These are phyloP conservation scores for Hygrophorus russula DNA, from an alignment of 768 basidiomycete genomes.

Conservation along the genomic window DNA sequence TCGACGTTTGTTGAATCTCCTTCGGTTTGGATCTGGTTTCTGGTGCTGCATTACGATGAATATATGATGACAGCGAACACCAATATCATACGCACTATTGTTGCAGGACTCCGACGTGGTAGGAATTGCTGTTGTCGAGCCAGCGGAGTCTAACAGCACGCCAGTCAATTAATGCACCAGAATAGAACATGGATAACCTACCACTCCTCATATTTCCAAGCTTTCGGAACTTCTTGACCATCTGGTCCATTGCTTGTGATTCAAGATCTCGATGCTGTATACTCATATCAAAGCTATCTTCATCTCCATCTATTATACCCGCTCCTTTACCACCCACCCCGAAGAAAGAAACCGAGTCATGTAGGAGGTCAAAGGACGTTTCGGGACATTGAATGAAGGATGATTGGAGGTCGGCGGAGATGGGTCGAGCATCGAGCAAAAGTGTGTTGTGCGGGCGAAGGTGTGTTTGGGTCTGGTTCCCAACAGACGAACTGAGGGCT, in stretches of 20 bases:
- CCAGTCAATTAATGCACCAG: too few relatives aligned
- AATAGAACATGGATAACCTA: too few relatives aligned
- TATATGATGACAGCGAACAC: too few relatives aligned
- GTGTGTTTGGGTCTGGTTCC: slow-evolving; percentile 14
- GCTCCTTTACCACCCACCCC: slow-evolving; percentile 10
- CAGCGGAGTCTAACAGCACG: too few relatives aligned
- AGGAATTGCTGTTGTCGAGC: too few relatives aligned
- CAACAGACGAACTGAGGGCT: slow-evolving; percentile 9
- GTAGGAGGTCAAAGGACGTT: slow-evolving; percentile 39
- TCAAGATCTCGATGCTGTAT: not conserved
- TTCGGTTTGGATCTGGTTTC: too few relatives aligned
- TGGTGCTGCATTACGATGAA: too few relatives aligned
- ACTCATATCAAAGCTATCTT: slow-evolving; percentile 28
- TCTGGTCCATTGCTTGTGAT: not conserved
- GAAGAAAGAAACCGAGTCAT: slow-evolving; percentile 41
- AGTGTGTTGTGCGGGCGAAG: slow-evolving; percentile 7
- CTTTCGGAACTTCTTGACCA: too few relatives aligned
- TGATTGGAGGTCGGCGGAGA: slow-evolving; percentile 33
- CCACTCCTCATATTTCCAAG: too few relatives aligned
- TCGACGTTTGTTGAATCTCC: too few relatives aligned
- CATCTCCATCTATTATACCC: slow-evolving; percentile 25
- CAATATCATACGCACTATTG: too few relatives aligned
- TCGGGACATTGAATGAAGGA: slow-evolving; percentile 38
- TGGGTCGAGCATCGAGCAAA: slow-evolving; percentile 18
- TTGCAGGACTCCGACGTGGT: too few relatives aligned